Percentiles rank a stretch among this genome's conserved stretches.
Conservation (phyloP, 208 protist genomes). For the Wallacemonas collosoma region DNA sequence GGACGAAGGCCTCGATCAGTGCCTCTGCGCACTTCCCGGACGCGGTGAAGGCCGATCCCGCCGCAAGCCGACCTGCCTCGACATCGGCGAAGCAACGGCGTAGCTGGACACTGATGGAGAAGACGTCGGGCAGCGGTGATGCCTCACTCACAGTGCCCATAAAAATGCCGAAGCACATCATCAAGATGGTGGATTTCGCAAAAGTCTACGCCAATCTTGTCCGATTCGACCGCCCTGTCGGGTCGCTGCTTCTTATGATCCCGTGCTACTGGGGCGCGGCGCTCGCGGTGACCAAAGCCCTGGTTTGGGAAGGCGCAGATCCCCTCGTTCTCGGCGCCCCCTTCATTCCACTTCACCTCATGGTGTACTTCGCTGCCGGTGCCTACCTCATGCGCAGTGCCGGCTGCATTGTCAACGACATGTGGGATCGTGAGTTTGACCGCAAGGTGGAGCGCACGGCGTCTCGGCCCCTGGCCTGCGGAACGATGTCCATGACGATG, state of each 20-base stretch:
- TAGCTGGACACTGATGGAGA: constrained; percentile 59
- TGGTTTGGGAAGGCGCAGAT: constrained; percentile 88
- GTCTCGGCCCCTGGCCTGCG: constrained; percentile 63
- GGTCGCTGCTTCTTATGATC: constrained; percentile 71
- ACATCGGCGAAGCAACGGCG: constrained; percentile 68
- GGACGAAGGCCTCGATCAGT: constrained; percentile 69
- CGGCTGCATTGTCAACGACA: constrained; percentile 87
- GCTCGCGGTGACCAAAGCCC: constrained; percentile 75
- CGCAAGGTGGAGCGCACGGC: constrained; percentile 71
- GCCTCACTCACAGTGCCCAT: not conserved
- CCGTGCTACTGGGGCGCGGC: constrained; percentile 83
- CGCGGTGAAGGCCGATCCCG: constrained; percentile 59
- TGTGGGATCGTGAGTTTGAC: constrained; percentile 83
- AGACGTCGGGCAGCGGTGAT: constrained; percentile 6
- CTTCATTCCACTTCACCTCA: constrained; percentile 79
- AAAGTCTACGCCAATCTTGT: constrained; percentile 63
- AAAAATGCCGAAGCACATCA: constrained; percentile 46
- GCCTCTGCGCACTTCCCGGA: constrained; percentile 79
- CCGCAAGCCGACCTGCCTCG: constrained; percentile 30
- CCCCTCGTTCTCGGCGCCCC: constrained; percentile 74
- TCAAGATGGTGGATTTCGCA: constrained; percentile 31
- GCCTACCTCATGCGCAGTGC: constrained; percentile 83
- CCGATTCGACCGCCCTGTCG: constrained; percentile 69
- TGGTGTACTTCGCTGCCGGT: constrained; percentile 57
- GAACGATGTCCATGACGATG: constrained; percentile 54